Percentiles rank a stretch among this genome's conserved stretches.
phyloP scores from a whole-genome alignment of 2,329 filamentous ascomycete species.

The Penicillium sp. region DNA sequence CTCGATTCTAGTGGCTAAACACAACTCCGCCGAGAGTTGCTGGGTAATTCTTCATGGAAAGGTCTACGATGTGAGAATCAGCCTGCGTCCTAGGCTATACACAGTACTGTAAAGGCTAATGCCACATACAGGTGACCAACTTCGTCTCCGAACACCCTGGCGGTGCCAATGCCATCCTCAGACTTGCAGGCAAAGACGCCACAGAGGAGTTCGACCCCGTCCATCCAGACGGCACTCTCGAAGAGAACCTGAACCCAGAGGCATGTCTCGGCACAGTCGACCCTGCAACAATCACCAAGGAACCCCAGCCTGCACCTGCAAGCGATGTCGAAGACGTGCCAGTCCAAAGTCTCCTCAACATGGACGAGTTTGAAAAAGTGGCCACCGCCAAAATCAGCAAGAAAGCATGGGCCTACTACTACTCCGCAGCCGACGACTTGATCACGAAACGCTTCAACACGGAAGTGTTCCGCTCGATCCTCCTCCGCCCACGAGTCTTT shows the following conservation, averaged over 20 bases:
- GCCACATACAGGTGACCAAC: slow-evolving; percentile 52
- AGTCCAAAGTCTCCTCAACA: slow-evolving; percentile 69
- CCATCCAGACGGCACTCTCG: slow-evolving; percentile 81
- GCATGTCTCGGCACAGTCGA: slow-evolving; percentile 73
- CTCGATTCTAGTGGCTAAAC: slow-evolving; percentile 64
- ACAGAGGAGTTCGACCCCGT: slow-evolving; percentile 95
- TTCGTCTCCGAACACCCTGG: slow-evolving; percentile 87
- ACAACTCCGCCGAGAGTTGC: slow-evolving; percentile 77
- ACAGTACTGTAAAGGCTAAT: no score
- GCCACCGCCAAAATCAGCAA: slow-evolving; percentile 75
- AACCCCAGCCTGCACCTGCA: slow-evolving; percentile 30
- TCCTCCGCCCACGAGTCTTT: slow-evolving; percentile 86
- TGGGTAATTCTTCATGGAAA: slow-evolving; percentile 93
- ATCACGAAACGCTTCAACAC: slow-evolving; percentile 76
- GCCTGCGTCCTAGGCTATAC: neutral
- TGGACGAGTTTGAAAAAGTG: slow-evolving; percentile 81
- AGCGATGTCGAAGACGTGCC: slow-evolving; percentile 44
- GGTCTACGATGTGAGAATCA: slow-evolving; percentile 71
- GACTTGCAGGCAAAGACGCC: slow-evolving; percentile 82
- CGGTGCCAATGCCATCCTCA: slow-evolving; percentile 79
- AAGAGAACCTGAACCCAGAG: slow-evolving; percentile 74
- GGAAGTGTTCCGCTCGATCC: slow-evolving; percentile 69
- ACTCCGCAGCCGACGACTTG: slow-evolving; percentile 78
- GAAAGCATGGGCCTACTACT: slow-evolving; percentile 95
- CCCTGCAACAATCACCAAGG: slow-evolving; percentile 57